Evolutionary conservation across 352 stramenopile genomes (phyloP).

Genomic region (Pythium insidiosum): DNA sequence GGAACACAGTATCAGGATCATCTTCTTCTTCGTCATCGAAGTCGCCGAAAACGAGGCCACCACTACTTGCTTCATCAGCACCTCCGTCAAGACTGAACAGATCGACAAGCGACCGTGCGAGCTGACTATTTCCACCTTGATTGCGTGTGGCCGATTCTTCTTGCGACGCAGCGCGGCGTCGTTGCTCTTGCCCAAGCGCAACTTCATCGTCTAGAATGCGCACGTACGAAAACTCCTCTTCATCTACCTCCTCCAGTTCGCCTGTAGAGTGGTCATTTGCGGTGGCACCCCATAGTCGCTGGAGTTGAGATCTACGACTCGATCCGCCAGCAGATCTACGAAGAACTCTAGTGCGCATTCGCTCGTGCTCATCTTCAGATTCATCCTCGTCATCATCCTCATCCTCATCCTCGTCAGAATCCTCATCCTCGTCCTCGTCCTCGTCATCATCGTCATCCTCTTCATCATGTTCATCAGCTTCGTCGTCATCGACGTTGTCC

Average conservation of each 20-base stretch:
- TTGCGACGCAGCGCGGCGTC: too few relatives aligned
- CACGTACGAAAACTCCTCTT: slow-evolving; percentile 81
- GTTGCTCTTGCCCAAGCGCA: slow-evolving; percentile 35
- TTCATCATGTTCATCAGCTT: slow-evolving; percentile 31
- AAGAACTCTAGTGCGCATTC: neutral
- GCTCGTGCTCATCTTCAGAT: slow-evolving; percentile 44
- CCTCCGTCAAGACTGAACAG: slow-evolving; percentile 19
- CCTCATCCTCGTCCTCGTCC: slow-evolving; percentile 53
- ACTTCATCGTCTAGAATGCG: slow-evolving; percentile 65
- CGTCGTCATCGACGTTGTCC: slow-evolving; percentile 13
- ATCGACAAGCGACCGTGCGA: slow-evolving; percentile 19
- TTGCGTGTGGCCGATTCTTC: too few relatives aligned
- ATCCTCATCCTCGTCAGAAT: slow-evolving; percentile 43
- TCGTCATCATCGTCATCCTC: slow-evolving; percentile 54
- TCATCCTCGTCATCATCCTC: slow-evolving; percentile 42
- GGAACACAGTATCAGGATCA: slow-evolving; percentile 20
- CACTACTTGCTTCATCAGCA: too few relatives aligned
- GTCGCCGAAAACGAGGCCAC: too few relatives aligned
- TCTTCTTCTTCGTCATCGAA: slow-evolving; percentile 24
- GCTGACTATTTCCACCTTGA: too few relatives aligned
- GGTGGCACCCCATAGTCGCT: too few relatives aligned
- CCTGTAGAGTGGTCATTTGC: slow-evolving; percentile 27
- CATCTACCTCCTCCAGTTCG: slow-evolving; percentile 70
- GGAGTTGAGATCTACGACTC: too few relatives aligned
- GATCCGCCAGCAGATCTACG: too few relatives aligned